Conservation (phyloP, 2,329 filamentous ascomycete genomes). For the Aspergillus pseudotamarii region DNA sequence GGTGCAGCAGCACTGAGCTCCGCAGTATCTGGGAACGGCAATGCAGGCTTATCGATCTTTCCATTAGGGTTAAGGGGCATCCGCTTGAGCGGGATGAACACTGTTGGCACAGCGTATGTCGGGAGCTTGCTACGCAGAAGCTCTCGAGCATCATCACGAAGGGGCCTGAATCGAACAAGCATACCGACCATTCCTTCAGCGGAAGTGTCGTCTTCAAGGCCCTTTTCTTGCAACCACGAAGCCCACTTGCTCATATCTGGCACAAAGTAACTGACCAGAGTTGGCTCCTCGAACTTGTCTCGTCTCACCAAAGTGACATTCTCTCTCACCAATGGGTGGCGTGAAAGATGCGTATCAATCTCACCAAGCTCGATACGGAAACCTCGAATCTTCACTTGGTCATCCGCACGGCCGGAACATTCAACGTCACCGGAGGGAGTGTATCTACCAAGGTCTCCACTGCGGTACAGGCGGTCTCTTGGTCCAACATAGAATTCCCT, state of each 20-base stretch:
- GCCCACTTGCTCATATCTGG: constrained; percentile 77
- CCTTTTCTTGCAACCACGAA: constrained; percentile 63
- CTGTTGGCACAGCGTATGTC: constrained; percentile 72
- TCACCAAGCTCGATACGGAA: constrained; percentile 95
- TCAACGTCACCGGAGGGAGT: constrained; percentile 71
- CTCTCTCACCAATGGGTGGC: constrained; percentile 75
- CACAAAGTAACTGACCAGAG: constrained; percentile 86
- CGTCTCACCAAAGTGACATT: constrained; percentile 83
- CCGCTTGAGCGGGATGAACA: constrained; percentile 71
- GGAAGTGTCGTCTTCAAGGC: constrained; percentile 55
- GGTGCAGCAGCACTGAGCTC: constrained; percentile 62
- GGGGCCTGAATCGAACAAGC: constrained; percentile 63
- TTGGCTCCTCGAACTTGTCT: constrained; percentile 82
- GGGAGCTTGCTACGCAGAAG: constrained; percentile 73
- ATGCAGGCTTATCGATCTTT: constrained; percentile 76
- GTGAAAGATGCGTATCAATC: constrained; percentile 81
- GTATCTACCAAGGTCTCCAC: constrained; percentile 82
- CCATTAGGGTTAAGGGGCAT: constrained; percentile 84
- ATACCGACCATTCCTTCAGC: constrained; percentile 56
- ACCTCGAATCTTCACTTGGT: constrained; percentile 93
- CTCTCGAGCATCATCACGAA: constrained; percentile 64
- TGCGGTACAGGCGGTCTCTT: constrained; percentile 82
- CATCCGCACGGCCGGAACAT: constrained; percentile 78
- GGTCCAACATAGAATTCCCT: constrained; percentile 76
- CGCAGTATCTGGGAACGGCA: constrained; percentile 78